Evolutionary conservation across 164 flowering plant genomes (phyloP).

Genomic region (Piper longum): DNA sequence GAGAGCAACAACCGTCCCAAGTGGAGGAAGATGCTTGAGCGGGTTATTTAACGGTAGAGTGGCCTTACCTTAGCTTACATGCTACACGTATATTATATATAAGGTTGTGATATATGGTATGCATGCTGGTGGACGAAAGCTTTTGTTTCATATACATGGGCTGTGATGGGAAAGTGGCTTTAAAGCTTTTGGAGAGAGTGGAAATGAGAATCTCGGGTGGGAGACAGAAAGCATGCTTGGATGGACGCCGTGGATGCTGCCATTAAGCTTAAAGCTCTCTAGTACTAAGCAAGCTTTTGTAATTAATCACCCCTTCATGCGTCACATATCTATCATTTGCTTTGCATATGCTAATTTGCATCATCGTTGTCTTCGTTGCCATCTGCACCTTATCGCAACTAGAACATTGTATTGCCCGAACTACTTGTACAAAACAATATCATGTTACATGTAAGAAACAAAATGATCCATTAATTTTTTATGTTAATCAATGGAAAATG

Average conservation of each 20-base stretch:
- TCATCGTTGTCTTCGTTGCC: too few relatives aligned
- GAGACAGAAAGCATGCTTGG: neutral
- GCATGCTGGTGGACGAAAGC: neutral
- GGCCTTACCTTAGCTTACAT: neutral
- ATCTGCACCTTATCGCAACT: too few relatives aligned
- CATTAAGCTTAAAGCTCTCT: neutral
- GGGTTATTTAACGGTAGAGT: conserved; percentile 1
- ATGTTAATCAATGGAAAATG: too few relatives aligned
- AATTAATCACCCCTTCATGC: too few relatives aligned
- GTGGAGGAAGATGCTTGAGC: neutral
- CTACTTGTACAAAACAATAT: too few relatives aligned
- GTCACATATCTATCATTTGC: too few relatives aligned
- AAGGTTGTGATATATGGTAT: neutral
- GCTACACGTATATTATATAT: neutral
- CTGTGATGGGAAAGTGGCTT: neutral
- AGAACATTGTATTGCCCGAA: too few relatives aligned
- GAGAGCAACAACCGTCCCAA: neutral
- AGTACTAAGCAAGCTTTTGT: too few relatives aligned
- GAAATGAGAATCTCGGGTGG: neutral
- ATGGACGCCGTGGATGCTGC: neutral
- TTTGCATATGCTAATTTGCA: too few relatives aligned
- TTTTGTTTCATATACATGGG: neutral
- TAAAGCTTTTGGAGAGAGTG: conserved; percentile 3
- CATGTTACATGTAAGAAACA: too few relatives aligned
- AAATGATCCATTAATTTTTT: too few relatives aligned